A percentile compares a stretch with the other conserved stretches of the same genome.
Evolutionary conservation across 345 rosid species (phyloP).

Genomic region (Linum tenue): DNA sequence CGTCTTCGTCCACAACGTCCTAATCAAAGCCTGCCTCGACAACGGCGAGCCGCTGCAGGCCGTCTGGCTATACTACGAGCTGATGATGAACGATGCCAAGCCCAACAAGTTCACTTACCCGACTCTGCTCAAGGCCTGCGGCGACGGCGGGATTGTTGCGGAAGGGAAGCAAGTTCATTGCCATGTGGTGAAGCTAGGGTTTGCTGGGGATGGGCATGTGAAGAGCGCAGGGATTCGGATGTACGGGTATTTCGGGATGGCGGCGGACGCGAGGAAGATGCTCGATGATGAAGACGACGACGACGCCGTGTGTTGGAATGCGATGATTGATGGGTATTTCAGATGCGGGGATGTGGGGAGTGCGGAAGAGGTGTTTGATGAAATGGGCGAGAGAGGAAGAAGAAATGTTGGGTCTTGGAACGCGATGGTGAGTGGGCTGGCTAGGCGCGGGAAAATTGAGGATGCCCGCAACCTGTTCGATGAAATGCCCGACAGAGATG

Average conservation of each 20-base stretch:
- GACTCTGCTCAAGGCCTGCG: constrained; percentile 36
- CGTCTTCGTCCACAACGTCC: constrained; percentile 36
- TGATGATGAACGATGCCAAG: constrained; percentile 27
- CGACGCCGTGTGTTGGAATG: constrained; percentile 35
- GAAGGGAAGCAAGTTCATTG: constrained; percentile 35
- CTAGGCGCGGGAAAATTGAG: constrained; percentile 26
- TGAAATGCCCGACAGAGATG: constrained; percentile 30
- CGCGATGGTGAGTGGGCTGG: constrained; percentile 34
- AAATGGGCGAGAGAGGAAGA: constrained; percentile 13
- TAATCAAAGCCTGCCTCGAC: constrained; percentile 26
- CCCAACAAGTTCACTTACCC: constrained; percentile 44
- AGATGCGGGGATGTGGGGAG: constrained; percentile 28
- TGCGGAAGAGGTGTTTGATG: constrained; percentile 27
- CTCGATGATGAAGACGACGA: constrained; percentile 21
- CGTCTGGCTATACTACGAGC: constrained; percentile 16
- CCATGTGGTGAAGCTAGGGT: constrained; percentile 35
- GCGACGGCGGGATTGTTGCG: constrained; percentile 1
- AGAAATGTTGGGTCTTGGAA: constrained; percentile 33
- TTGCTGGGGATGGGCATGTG: constrained; percentile 29
- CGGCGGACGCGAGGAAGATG: constrained; percentile 27
- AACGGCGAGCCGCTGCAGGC: constrained; percentile 22
- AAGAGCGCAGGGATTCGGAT: constrained; percentile 44
- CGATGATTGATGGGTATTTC: constrained; percentile 26
- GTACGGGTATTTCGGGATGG: constrained; percentile 30
- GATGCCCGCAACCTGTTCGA: constrained; percentile 38